Conservation (phyloP, 768 basidiomycete species). For the Pulveroboletus frians region DNA sequence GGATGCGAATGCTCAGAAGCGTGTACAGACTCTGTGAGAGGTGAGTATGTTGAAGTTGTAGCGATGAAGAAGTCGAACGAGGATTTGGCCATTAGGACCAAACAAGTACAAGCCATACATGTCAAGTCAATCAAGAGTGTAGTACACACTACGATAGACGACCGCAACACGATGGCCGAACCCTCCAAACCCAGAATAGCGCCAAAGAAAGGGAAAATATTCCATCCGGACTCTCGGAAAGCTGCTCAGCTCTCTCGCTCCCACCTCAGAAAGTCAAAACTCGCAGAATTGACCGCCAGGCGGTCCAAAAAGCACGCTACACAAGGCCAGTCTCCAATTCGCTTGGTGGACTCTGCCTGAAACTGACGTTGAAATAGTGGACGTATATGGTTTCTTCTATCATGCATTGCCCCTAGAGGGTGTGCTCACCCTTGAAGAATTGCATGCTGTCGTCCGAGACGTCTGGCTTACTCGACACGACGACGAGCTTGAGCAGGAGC, state of each 20-base stretch:
- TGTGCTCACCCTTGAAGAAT: slow-evolving; percentile 53
- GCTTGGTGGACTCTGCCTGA: not conserved
- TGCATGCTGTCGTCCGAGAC: slow-evolving; percentile 60
- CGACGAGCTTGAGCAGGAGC: slow-evolving; percentile 57
- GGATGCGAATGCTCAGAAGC: too few relatives aligned
- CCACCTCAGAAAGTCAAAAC: slow-evolving; percentile 63
- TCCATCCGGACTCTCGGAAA: slow-evolving; percentile 81
- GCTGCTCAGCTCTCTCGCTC: slow-evolving; percentile 68
- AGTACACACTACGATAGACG: too few relatives aligned
- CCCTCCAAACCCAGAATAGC: slow-evolving; percentile 16
- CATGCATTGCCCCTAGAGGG: slow-evolving; percentile 59
- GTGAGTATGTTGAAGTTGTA: too few relatives aligned
- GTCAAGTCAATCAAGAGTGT: too few relatives aligned
- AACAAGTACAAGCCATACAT: too few relatives aligned
- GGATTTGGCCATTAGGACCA: too few relatives aligned
- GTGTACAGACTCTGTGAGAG: too few relatives aligned
- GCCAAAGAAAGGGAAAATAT: slow-evolving; percentile 71
- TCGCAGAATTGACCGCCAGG: slow-evolving; percentile 51
- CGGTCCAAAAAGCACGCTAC: slow-evolving; percentile 52
- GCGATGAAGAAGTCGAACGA: too few relatives aligned
- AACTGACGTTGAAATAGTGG: slow-evolving; percentile 37
- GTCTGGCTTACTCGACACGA: slow-evolving; percentile 75
- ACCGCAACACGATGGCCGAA: not conserved
- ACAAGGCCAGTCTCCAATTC: slow-evolving; percentile 37
- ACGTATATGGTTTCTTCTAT: slow-evolving; percentile 73